Evolutionary conservation across 2,329 filamentous ascomycete genomes (phyloP), one percentile per base, ranked within the genome.

Genomic region (Alternaria incomplexa): DNA sequence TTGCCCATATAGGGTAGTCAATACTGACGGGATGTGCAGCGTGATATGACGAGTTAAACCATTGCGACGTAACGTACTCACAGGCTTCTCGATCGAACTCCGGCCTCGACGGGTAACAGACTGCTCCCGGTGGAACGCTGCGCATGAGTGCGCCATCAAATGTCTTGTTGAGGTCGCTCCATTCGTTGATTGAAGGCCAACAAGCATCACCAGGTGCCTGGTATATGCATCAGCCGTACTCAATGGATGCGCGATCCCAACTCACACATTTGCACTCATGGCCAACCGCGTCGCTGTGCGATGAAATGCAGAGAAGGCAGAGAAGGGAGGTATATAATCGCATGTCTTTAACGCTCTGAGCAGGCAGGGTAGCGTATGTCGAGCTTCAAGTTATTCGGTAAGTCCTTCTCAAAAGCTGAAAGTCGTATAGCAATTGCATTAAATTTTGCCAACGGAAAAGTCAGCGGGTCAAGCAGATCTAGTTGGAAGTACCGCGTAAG

Each of bases 11-110:
- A 1, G 72, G 73, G 47, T 73, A 74, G 56, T 73, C 75, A 17
- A 77, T 65, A 61, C 74, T 76, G 59, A 75, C 65, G 1, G 75
- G 73, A 45, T 75, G 17, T 23, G 59, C 26, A 1, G 68, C 73
- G 32, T 77, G 73, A 57, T 68, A 77, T 5, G 68, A 67, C 0
- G 74, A 74, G 30, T 76, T 71, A 55, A 71, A 72, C 74, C 74
- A 78, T 47, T 70, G 61, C 13, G 67, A 69, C 3, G 62, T 56
- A 2, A 77, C 59, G 8, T 63, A 44, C 5, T 45, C 61, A 54
- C 74, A 78, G n/a, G 58, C 58, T 20, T 63, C 59, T 36, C 65
- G 61, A 45, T 69, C 53, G 52, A 74, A 73, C 36, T 71, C 66
- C 3, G 69, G 70, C 17, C 73, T 62, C 2, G 50, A 43, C 1